These are phyloP conservation scores for Bathelium albidoporum DNA, from an alignment of 495 filamentous ascomycete species.

Conservation along the genomic window DNA sequence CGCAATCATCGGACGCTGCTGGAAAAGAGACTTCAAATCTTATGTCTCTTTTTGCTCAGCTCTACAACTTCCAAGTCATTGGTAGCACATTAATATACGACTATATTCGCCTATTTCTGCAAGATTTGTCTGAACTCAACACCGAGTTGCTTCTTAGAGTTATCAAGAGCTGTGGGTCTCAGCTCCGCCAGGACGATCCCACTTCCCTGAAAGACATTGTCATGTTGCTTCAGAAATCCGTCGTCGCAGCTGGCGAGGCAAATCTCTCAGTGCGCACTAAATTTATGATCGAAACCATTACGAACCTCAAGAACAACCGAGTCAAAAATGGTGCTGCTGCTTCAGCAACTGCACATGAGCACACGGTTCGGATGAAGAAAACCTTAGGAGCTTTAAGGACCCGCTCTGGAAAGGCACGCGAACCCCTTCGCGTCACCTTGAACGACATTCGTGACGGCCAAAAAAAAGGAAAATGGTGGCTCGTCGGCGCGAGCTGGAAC, in stretches of 20 bases:
- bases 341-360: constrained; percentile 58
- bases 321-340: constrained; percentile 59
- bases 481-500: constrained; percentile 81
- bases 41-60: constrained; percentile 68
- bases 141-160: constrained; percentile 83
- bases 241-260: constrained; percentile 53
- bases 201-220: constrained; percentile 88
- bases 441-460: constrained; percentile 70
- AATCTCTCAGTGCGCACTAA: constrained; percentile 79
- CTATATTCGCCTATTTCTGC: constrained; percentile 68
- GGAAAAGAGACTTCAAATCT: constrained; percentile 68
- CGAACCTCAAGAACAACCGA: constrained; percentile 86
- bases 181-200: constrained; percentile 84
- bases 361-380: constrained; percentile 77
- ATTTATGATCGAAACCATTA: constrained; percentile 97
- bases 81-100: constrained; percentile 78
- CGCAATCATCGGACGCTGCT: constrained; percentile 31
- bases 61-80: constrained; percentile 87
- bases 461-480: constrained; percentile 95
- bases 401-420: constrained; percentile 55
- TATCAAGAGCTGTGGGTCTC: constrained; percentile 64
- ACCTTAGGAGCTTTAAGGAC: constrained; percentile 63
- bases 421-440: constrained; percentile 72
- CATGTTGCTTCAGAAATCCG: constrained; percentile 59
- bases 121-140: constrained; percentile 72